A percentile compares a stretch with the other conserved stretches of the same genome.
These are phyloP conservation scores for Cercospora canescens DNA, from an alignment of 2,329 filamentous ascomycete genomes.

Conservation along the genomic window DNA sequence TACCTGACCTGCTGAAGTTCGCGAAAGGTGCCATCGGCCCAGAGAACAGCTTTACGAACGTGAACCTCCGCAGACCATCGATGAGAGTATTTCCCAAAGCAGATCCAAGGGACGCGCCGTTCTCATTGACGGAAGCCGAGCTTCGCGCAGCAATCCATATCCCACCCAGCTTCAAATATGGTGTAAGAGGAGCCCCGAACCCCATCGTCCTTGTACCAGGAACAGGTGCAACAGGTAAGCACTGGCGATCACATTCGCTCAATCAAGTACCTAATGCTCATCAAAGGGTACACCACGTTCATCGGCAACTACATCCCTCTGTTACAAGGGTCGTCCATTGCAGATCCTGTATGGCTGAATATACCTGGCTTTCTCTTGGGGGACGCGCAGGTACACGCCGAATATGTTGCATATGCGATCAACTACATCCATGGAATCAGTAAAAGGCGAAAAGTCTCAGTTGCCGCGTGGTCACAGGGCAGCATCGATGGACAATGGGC, in stretches of 20 bases:
- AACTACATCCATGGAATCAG: slow-evolving; percentile 53
- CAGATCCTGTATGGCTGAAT: slow-evolving; percentile 57
- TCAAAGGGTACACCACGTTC: too few species aligned
- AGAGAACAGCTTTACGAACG: slow-evolving; percentile 29
- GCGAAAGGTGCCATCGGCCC: slow-evolving; percentile 24
- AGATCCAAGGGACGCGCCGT: slow-evolving; percentile 47
- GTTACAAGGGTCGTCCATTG: too few species aligned
- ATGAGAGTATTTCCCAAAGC: slow-evolving; percentile 40
- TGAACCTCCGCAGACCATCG: slow-evolving; percentile 25
- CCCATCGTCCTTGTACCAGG: slow-evolving; percentile 57
- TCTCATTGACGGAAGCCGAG: slow-evolving; percentile 46
- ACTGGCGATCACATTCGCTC: too few species aligned
- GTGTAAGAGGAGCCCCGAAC: slow-evolving; percentile 35
- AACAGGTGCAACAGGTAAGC: too few species aligned
- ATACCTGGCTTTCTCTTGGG: slow-evolving; percentile 49
- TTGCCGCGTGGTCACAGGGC: slow-evolving; percentile 54
- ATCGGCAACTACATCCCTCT: too few species aligned
- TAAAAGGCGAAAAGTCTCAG: slow-evolving; percentile 32
- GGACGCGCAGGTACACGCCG: slow-evolving; percentile 53
- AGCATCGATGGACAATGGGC: slow-evolving; percentile 57
- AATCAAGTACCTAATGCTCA: too few species aligned
- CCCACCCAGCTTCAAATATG: slow-evolving; percentile 49
- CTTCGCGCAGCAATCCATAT: slow-evolving; percentile 56
- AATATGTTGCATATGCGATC: slow-evolving; percentile 59
- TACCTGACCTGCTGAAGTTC: slow-evolving; percentile 21